Conservation (phyloP, 164 flowering plant species). For the Nymphaea thermarum region DNA sequence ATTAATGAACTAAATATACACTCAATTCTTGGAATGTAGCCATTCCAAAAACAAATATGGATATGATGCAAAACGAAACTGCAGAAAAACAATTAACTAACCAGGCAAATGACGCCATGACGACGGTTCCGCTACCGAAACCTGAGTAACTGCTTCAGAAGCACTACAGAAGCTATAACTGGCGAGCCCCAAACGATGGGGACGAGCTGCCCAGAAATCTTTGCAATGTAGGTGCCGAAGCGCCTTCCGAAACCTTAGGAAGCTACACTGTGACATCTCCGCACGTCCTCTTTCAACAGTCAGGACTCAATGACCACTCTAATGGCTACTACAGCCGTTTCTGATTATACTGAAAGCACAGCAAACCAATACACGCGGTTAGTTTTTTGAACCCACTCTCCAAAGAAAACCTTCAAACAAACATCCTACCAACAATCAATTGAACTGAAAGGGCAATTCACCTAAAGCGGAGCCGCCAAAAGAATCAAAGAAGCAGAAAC, state of each 20-base stretch:
- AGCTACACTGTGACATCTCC: not conserved
- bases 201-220: not conserved
- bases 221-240: not conserved
- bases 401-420: too few species aligned
- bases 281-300: not conserved
- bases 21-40: too few species aligned
- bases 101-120: conserved; percentile 5
- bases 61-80: not conserved
- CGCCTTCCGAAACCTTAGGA: not conserved
- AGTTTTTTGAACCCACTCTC: too few species aligned
- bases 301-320: too few species aligned
- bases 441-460: too few species aligned
- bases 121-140: not conserved
- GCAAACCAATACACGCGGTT: too few species aligned
- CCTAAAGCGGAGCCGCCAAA: too few species aligned
- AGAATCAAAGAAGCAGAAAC: too few species aligned
- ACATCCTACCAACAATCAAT: too few species aligned
- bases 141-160: conserved; percentile 1
- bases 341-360: too few species aligned
- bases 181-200: not conserved
- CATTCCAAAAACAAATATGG: not conserved
- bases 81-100: not conserved
- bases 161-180: not conserved
- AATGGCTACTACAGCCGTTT: too few species aligned
- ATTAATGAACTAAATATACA: too few species aligned